Evolutionary conservation across 345 rosid species (phyloP).

Genomic region (Eucalyptus curtisii): DNA sequence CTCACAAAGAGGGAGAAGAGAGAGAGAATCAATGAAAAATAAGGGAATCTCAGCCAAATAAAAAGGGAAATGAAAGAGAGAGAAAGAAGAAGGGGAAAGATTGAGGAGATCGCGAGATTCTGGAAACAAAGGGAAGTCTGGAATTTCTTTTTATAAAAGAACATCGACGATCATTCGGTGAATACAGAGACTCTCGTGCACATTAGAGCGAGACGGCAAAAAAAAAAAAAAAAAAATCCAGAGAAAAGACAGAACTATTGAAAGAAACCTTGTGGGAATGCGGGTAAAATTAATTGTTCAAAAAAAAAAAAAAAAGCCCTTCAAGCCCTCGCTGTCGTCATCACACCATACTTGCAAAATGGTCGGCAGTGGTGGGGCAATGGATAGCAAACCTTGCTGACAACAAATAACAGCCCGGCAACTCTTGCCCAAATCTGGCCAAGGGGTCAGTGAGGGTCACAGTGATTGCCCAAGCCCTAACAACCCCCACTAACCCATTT

Average conservation of each 20-base stretch:
- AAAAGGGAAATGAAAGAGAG: not conserved
- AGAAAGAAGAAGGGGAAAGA: not conserved
- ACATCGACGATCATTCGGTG: not conserved
- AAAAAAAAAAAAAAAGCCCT: not conserved
- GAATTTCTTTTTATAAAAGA: not conserved
- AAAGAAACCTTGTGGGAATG: not conserved
- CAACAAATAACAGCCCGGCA: fast-evolving
- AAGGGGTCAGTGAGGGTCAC: not conserved
- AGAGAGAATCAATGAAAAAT: not conserved
- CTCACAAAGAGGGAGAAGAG: not conserved
- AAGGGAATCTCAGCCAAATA: not conserved
- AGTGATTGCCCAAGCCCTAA: not conserved
- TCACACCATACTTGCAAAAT: not conserved
- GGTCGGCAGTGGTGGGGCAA: not conserved
- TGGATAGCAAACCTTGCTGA: not conserved
- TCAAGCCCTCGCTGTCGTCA: not conserved
- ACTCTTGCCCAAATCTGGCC: not conserved
- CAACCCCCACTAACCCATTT: not conserved
- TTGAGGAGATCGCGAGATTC: not conserved
- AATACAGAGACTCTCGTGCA: not conserved
- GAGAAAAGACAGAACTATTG: not conserved
- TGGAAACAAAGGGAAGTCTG: not conserved
- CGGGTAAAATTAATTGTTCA: not conserved
- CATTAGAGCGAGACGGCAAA: not conserved
- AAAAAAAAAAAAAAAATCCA: not conserved